Evolutionary conservation across 768 basidiomycete genomes (phyloP), one percentile per base, ranked within the genome.

Genomic region (Leccinum fibrillosum): DNA sequence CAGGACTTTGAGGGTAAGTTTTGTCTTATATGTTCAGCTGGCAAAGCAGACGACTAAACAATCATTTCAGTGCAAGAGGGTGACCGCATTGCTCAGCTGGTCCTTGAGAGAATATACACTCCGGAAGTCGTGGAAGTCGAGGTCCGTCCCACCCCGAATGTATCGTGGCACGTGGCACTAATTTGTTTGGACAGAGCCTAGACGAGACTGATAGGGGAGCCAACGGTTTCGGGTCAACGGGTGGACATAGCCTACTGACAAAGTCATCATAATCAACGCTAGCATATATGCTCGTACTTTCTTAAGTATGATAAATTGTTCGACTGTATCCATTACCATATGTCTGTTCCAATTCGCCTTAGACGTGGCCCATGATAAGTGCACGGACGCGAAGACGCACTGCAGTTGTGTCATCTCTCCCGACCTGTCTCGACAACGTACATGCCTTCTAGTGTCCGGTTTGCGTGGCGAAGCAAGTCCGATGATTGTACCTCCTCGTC

Each of bases 71-170:
- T 99, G 59, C 79, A 90, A 66, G 86, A 90, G 71, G 95, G 96
- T 6, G 97, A 99, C 66, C 85, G 97, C n/a, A 79, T 99, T 62
- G 97, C 97, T 2, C 97, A 99, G 67, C 80, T 98, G 32, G 92
- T 99, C 62, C 77, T 98, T 54, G 96, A 99, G 70, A 86, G 80
- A 59, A 97, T 98, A 62, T 85, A 85, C 60, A 94, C 86, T 4
- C 92, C 96, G 1, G 89, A 87, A 3, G 82, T 96, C 15, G 68
- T 87, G 15, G 95, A 96, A 75, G 96, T 98, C 25, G 77, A 90
- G 53, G 93, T 92, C 63, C 70, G 52, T 62, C 55, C 8, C 53
- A 51, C 42, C 35, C 42, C n/a, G 32, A 58, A 17, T 7, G 1
- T 50, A 19, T 44, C 32, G 11, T 37, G 7, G 10, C 26, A 2